Evolutionary conservation across 352 stramenopile species (phyloP), one percentile per base, ranked within the genome.

Genomic region (Globisporangium spinosum): DNA sequence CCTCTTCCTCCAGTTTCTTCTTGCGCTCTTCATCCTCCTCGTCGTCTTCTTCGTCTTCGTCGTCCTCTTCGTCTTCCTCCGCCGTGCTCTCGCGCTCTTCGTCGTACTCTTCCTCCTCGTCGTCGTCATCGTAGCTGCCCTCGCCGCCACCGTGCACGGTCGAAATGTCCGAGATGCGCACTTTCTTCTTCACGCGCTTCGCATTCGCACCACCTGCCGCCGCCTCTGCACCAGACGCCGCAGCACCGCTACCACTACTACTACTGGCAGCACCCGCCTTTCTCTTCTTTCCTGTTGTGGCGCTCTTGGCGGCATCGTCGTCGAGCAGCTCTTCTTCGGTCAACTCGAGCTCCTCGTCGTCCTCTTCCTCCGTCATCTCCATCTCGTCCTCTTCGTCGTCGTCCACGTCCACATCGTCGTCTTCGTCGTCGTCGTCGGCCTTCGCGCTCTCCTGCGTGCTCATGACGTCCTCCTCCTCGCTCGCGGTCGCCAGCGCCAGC

Each of bases 1-100:
- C 75, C 35, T 79, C 77, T 40, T 88, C 76, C n/a, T 80, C 67
- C 34, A 85, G 78, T 34, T 87, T 74, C 12, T 87, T 77, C 3
- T 84, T 74, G 29, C 76, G 73, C 0, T 83, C 76, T 0, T 77
- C 70, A 5, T 71, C 63, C 1, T 69, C 69, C 1, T 70, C 70
- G 13, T 77, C 70, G 6, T 92, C 80, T 0, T 89, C 80, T 2
- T 89, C 78, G 12, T 82, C 81, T 9, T 82, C 71, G 17, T 87
- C 77, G 0, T 77, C 77, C 1, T 76, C 69, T 7, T 77, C 68
- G 10, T 79, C 74, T 7, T 80, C 74, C 10, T 76, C 56, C 9
- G 56, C 56, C 10, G 56, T 62, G 56, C 56, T 62, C 56, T 62
- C 56, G 32, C 56, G 56, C 56, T 62, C 70, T 15, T 76, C 70